Conservation (phyloP, 179 eudicot genomes). For the Silene vulgaris region DNA sequence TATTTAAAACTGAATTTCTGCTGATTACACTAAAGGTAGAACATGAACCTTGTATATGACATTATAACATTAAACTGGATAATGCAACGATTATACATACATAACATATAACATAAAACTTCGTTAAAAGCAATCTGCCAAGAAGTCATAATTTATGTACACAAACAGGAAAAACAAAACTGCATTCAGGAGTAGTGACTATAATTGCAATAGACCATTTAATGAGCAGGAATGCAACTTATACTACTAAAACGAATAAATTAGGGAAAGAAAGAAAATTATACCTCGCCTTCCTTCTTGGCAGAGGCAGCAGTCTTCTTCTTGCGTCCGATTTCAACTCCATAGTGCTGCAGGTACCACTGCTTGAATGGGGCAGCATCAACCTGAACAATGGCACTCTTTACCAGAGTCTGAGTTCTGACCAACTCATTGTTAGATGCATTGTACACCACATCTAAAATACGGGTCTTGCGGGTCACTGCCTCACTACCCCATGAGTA, state of each 20-base stretch:
- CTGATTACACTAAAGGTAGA: no score
- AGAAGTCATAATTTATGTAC: neutral
- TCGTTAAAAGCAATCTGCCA: neutral
- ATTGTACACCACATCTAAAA: constrained; percentile 47
- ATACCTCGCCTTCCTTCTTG: constrained; percentile 43
- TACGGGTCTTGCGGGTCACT: constrained; percentile 44
- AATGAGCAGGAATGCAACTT: no score
- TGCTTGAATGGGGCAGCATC: constrained; percentile 57
- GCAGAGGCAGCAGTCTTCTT: constrained; percentile 38
- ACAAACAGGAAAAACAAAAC: neutral
- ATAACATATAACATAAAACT: neutral
- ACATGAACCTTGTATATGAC: no score
- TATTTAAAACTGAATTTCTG: no score
- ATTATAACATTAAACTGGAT: no score
- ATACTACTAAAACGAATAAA: no score
- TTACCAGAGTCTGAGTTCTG: constrained; percentile 51
- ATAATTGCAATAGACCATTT: no score
- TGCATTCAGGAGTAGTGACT: no score
- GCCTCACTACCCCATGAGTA: constrained; percentile 53
- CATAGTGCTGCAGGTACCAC: constrained; percentile 48
- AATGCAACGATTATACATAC: neutral
- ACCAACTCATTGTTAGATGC: constrained; percentile 52
- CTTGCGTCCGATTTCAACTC: constrained; percentile 45
- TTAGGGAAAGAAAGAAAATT: neutral
- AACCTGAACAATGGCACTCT: constrained; percentile 55